A percentile compares a stretch with the other conserved stretches of the same genome.
Evolutionary conservation across 805 yeast genomes (phyloP).

Genomic region (Ogataea glucozyma): DNA sequence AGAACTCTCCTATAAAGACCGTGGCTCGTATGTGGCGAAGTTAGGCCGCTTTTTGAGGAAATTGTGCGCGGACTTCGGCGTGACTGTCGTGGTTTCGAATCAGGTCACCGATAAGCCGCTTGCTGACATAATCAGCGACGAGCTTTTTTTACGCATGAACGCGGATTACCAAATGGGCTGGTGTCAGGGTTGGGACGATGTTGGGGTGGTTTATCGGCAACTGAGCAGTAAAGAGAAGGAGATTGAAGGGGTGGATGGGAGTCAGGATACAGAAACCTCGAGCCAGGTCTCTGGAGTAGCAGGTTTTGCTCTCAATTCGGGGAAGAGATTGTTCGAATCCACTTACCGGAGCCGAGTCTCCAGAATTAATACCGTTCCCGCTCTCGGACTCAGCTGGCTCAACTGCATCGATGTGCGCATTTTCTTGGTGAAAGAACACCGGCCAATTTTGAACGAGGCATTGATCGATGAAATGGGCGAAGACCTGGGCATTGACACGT

Average conservation of each 20-base stretch:
- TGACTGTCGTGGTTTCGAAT: slow-evolving; percentile 73
- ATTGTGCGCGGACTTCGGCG: slow-evolving; percentile 46
- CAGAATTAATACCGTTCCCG: slow-evolving; percentile 44
- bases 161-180: slow-evolving; percentile 70
- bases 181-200: slow-evolving; percentile 71
- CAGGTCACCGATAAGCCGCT: slow-evolving; percentile 71
- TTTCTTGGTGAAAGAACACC: slow-evolving; percentile 43
- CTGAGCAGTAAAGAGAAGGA: slow-evolving; percentile 22
- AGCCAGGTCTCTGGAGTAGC: too few species aligned
- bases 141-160: slow-evolving; percentile 39
- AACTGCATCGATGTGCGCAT: slow-evolving; percentile 52
- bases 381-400: slow-evolving; percentile 58
- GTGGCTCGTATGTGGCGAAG: slow-evolving; percentile 43
- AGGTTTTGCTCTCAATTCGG: too few species aligned
- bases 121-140: slow-evolving; percentile 33
- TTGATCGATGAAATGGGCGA: slow-evolving; percentile 37
- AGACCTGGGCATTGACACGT: slow-evolving; percentile 35
- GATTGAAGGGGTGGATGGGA: slow-evolving; percentile 23
- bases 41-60: slow-evolving; percentile 49
- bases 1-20: slow-evolving; percentile 48
- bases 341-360: slow-evolving; percentile 35
- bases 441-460: slow-evolving; percentile 39
- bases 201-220: slow-evolving; percentile 34
- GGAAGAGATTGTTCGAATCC: slow-evolving; percentile 34
- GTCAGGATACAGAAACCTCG: too few species aligned